Evolutionary conservation across 495 filamentous ascomycete genomes (phyloP).

Genomic region (Chaetomium cochliodes): DNA sequence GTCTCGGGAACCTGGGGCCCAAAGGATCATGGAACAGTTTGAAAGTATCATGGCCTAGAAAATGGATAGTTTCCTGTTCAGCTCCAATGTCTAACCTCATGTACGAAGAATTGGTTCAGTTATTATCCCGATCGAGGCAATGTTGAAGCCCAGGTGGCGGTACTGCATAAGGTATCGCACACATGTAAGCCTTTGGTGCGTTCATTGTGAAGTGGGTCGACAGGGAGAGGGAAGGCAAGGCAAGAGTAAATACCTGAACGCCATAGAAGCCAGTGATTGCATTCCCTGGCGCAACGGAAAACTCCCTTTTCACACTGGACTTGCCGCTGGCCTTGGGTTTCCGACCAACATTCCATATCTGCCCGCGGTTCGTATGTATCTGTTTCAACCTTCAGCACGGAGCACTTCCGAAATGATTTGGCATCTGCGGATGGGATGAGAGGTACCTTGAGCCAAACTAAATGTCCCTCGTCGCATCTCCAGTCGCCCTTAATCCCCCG

Average conservation of each 20-base stretch:
- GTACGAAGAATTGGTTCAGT: not conserved
- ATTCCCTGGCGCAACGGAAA: not conserved
- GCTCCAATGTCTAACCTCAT: no score
- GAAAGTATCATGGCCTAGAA: no score
- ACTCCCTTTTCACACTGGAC: not conserved
- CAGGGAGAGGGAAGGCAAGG: not conserved
- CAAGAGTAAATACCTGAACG: not conserved
- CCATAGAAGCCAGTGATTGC: constrained; percentile 8
- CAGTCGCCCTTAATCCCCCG: not conserved
- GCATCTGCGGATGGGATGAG: not conserved
- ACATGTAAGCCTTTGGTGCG: not conserved
- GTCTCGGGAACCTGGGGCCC: no score
- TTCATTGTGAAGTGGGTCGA: not conserved
- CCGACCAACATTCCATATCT: not conserved
- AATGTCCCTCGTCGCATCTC: not conserved
- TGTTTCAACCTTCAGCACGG: not conserved
- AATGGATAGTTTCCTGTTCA: no score
- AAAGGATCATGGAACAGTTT: no score
- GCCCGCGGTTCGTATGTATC: constrained; percentile 5
- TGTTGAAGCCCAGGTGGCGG: not conserved
- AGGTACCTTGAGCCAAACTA: not conserved
- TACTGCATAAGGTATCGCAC: not conserved
- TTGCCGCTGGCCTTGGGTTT: not conserved
- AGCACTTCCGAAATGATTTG: not conserved
- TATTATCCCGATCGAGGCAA: not conserved